Conservation (phyloP, 176 grass and related monocot species). For the Zea mays region DNA sequence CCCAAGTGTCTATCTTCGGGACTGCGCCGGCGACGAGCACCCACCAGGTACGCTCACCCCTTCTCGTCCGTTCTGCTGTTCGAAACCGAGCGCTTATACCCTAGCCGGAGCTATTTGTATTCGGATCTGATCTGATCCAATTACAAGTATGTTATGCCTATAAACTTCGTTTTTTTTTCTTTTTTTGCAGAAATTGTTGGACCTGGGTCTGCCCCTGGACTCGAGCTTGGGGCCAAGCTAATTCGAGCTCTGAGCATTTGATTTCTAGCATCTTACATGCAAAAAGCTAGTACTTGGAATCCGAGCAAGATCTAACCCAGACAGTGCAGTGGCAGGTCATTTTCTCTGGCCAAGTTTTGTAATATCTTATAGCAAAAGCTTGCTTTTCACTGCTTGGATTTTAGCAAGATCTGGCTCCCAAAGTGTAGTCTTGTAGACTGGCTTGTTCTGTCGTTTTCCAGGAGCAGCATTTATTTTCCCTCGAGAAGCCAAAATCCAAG, state of each 20-base stretch:
- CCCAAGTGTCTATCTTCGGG: no score
- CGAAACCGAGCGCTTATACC: no score
- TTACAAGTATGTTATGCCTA: no score
- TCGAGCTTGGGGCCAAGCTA: background rate
- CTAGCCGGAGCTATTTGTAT: no score
- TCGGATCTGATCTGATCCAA: no score
- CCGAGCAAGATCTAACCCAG: constrained; percentile 1
- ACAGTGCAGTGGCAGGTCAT: background rate
- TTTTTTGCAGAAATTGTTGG: no score
- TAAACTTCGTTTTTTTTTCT: no score
- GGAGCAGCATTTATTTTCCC: background rate
- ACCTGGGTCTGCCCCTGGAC: background rate
- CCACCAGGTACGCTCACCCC: no score
- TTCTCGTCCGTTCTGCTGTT: no score
- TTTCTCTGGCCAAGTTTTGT: background rate
- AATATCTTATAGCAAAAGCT: background rate
- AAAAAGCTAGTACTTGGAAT: background rate
- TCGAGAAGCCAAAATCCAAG: background rate
- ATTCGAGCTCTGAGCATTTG: background rate
- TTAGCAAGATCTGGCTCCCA: background rate
- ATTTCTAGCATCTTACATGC: background rate
- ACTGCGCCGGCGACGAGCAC: no score
- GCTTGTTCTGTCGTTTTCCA: background rate
- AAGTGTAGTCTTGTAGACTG: background rate
- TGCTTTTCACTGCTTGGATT: background rate